These are phyloP conservation scores for Trichoderma sp. DNA, from an alignment of 2,329 filamentous ascomycete genomes.

Conservation along the genomic window DNA sequence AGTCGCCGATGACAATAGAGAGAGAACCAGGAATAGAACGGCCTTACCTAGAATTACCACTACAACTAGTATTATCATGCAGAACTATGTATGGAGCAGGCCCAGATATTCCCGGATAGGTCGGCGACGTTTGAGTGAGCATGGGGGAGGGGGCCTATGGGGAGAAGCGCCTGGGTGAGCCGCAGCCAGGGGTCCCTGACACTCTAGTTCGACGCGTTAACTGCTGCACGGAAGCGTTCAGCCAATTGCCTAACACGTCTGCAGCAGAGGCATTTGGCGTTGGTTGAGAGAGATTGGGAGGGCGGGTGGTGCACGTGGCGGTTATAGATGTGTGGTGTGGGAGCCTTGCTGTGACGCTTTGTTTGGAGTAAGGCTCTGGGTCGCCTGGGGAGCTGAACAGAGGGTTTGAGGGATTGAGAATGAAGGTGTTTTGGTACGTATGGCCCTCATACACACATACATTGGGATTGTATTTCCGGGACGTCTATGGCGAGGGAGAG, in stretches of 20 bases:
- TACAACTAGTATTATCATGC: neutral
- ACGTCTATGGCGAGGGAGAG: neutral
- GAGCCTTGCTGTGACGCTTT: neutral
- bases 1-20: conserved; percentile 11
- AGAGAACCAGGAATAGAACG: neutral
- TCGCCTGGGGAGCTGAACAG: neutral
- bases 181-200: conserved; percentile 22
- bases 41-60: neutral
- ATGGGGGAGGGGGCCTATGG: conserved; percentile 4
- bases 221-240: conserved; percentile 17
- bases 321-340: conserved; percentile 2
- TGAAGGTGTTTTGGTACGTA: too few relatives aligned
- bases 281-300: conserved; percentile 14
- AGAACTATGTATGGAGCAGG: neutral
- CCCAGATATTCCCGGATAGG: conserved; percentile 17
- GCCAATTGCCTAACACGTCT: neutral
- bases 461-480: too few relatives aligned
- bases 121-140: conserved; percentile 20
- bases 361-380: neutral
- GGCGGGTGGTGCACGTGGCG: conserved; percentile 23
- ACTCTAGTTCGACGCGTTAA: conserved; percentile 13
- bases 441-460: too few relatives aligned
- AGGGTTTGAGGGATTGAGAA: too few relatives aligned
- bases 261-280: neutral
- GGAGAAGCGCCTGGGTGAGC: conserved; percentile 15